Base-by-base conservation (phyloP, 1,139 yeast genomes). In the Nakaseomyces kungkrabaensis region DNA sequence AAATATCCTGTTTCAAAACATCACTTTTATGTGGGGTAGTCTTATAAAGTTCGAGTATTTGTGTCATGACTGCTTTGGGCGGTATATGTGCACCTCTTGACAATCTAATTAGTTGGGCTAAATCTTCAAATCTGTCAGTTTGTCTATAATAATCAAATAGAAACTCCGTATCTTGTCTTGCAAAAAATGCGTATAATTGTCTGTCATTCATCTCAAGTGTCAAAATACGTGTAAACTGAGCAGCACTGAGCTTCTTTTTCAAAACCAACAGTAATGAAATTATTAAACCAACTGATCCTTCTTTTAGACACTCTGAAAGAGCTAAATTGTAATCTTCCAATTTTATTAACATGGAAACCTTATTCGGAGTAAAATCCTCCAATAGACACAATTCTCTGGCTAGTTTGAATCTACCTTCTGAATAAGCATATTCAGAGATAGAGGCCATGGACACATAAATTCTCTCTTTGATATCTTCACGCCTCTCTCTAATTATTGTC, bases 261-360 rank as follows among this genome's bases (percentile, higher is more conserved):
- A 92, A 68, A 41, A 75, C 71, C 25, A 81, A 63, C 43, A 92
- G 65, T 1, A 87, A 79, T 48, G 81, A 76, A 40, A 77, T 68
- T 4, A 85, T 73, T 26, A 90, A 70, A 61, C 85, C 87, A 37
- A 78, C 75, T 57, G 85, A 81, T 9, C 81, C 79, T 22, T 82
- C 76, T 54, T 81, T 82, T 45, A 85, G 76, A 0, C 95, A 78
- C 56, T 83, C 85, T 43, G 76, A 67, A 34, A 90, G 65, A 0
- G 96, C 96, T 40, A 79, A 63, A 53, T 80, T 87, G 40, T 78
- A 72, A 59, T 89, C 95, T 46, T 85, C 87, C 73, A 86, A 81
- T 32, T 77, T 79, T 38, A 89, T 65, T 43, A 87, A 72, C 51
- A 84, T 72, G 11, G 80, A 77, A 0, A 89, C 76, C 55, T 85